phyloP scores from a whole-genome alignment of 192 early-diverging fungal genomes.

The Diversispora eburnea region DNA sequence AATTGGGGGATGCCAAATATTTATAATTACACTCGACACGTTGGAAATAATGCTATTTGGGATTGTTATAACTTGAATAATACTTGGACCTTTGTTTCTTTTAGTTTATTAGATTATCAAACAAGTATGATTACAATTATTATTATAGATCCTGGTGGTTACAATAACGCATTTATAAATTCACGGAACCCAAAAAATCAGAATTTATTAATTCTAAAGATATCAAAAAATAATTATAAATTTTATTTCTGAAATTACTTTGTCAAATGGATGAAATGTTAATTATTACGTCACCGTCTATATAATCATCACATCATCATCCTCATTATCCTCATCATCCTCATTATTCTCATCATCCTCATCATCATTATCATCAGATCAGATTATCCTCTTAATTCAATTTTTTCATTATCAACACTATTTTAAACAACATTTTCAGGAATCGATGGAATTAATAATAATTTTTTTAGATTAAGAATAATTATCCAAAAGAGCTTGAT shows the following conservation, averaged over 20 bases:
- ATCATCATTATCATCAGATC: too few species aligned
- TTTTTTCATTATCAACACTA: neutral
- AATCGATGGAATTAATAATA: neutral
- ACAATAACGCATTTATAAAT: neutral
- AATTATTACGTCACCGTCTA: neutral
- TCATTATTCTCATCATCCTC: too few species aligned
- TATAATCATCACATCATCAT: too few species aligned
- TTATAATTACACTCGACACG: neutral
- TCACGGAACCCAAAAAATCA: neutral
- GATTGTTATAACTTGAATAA: neutral
- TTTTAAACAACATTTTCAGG: constrained; percentile 2
- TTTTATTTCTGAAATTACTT: neutral
- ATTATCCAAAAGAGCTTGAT: neutral
- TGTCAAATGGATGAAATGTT: neutral
- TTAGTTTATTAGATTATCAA: neutral
- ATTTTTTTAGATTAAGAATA: neutral
- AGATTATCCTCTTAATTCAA: too few species aligned
- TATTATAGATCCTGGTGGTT: neutral
- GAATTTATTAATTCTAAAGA: neutral
- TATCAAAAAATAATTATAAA: neutral
- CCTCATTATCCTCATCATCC: too few species aligned
- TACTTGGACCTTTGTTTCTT: neutral
- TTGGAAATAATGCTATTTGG: constrained; percentile 11
- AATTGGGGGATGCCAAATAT: neutral
- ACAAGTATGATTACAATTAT: neutral